Base-by-base conservation (phyloP, 2,329 filamentous ascomycete species). In the Alternaria infectoria region DNA sequence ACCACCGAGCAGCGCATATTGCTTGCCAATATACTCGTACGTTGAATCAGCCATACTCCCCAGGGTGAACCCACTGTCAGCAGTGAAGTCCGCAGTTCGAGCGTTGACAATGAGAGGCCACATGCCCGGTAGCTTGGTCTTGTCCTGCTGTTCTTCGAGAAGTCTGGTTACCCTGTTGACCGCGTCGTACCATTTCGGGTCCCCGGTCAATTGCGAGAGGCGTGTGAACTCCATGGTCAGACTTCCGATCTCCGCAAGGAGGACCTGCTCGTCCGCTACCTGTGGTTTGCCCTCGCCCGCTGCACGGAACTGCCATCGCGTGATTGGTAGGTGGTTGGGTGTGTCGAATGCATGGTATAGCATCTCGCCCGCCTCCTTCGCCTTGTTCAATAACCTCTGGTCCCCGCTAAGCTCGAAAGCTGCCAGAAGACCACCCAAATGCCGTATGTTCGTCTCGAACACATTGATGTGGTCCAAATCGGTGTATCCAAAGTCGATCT, bases 321-420 rank as follows among this genome's bases (percentile, higher is more conserved):
- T 83, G 51, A 83, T 78, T 6, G 95, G 94, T 92, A 98, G 96
- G 70, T 93, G 89, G 78, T 98, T 97, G 1, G 94, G 94, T 0
- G 95, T 97, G 79, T 97, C 93, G 73, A 97, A 97, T 5, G 91
- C 87, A 57, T 90, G 89, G 83, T 94, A 93, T 30, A 97, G 82
- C 64, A 97, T 86, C 72, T 95, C 91, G 43, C 89, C 93, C 25
- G 96, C 86, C 79, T 95, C 90, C 36, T 90, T 85, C 2, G 93
- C 92, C 80, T 96, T 96, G 57, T 90, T 87, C 30, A 96, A 84
- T 11, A 97, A 84, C 23, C 91, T 83, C 19, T 85, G 81, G 72
- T 97, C 91, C 65, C 87, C 91, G 56, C 91, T 94, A 59, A 97
- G 85, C 81, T 98, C 95, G 77, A 95, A 97, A 7, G 94, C 94